A percentile compares a stretch with the other conserved stretches of the same genome.
phyloP scores from a whole-genome alignment of 768 basidiomycete species.

The Mycena galopus region DNA sequence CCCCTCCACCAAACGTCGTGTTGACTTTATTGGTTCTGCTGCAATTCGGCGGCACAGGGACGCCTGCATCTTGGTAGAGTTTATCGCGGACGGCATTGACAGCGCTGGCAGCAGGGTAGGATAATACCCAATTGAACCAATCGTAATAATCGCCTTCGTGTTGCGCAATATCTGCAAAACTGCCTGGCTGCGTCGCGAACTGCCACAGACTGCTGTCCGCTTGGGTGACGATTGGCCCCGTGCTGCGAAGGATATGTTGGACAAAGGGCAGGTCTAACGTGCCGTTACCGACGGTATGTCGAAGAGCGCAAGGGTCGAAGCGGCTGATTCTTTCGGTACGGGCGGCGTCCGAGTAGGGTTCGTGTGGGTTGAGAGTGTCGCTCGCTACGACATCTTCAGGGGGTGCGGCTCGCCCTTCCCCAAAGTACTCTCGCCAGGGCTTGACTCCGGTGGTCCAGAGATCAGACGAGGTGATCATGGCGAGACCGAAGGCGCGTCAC shows the following conservation, averaged over 20 bases:
- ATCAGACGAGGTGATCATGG: no score
- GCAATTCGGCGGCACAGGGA: not conserved
- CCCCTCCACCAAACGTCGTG: not conserved
- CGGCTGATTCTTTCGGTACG: not conserved
- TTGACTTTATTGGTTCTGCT: slow-evolving; percentile 7
- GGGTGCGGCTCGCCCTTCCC: not conserved
- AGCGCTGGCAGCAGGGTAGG: slow-evolving; percentile 13
- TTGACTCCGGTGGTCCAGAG: slow-evolving; percentile 16
- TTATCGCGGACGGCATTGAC: slow-evolving; percentile 23
- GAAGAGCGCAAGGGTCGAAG: slow-evolving; percentile 3
- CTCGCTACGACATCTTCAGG: not conserved
- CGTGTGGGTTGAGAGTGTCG: not conserved
- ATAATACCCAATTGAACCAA: slow-evolving; percentile 9
- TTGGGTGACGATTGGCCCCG: not conserved
- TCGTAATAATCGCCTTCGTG: slow-evolving; percentile 17
- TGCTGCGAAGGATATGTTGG: not conserved
- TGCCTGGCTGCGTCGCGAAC: no score
- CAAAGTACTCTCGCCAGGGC: slow-evolving; percentile 2
- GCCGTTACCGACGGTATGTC: not conserved
- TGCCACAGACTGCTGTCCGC: not conserved
- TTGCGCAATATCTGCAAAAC: not conserved
- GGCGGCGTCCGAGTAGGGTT: not conserved
- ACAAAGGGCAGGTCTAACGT: slow-evolving; percentile 5
- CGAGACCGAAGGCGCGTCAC: no score
- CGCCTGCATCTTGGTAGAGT: not conserved